These are phyloP conservation scores for Dichotomopilus funicola DNA, from an alignment of 2,329 filamentous ascomycete species.

Conservation along the genomic window DNA sequence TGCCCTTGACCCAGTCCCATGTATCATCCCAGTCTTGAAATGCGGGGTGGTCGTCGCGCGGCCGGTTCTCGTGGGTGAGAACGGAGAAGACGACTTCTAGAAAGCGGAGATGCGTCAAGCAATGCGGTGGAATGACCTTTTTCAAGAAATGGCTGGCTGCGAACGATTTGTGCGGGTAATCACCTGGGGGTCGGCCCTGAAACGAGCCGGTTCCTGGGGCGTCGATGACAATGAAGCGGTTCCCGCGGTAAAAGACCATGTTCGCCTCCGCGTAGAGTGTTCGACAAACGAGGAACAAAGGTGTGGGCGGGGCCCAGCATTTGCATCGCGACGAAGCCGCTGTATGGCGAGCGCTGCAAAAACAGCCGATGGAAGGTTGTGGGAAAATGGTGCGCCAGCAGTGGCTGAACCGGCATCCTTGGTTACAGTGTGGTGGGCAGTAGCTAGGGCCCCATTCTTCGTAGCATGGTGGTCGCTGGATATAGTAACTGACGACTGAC, in stretches of 20 bases:
- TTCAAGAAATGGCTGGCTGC: slow-evolving; percentile 4
- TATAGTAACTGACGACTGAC: neutral
- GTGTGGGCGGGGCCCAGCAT: slow-evolving; percentile 14
- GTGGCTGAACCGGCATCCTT: neutral
- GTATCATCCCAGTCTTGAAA: slow-evolving; percentile 2
- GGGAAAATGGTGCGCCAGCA: neutral
- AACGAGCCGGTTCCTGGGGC: neutral
- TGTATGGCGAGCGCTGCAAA: slow-evolving; percentile 11
- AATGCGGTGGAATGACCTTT: neutral
- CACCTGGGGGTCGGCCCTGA: neutral
- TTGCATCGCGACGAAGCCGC: slow-evolving; percentile 13
- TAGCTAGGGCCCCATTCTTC: neutral
- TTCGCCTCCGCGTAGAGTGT: slow-evolving; percentile 7
- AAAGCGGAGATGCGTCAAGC: neutral
- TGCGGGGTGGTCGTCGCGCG: slow-evolving; percentile 1
- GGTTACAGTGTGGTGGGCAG: neutral
- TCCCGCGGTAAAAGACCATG: slow-evolving; percentile 10
- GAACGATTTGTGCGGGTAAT: slow-evolving; percentile 1
- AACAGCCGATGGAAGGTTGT: slow-evolving; percentile 3
- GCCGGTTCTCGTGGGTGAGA: neutral
- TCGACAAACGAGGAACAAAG: slow-evolving; percentile 15
- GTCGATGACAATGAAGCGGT: slow-evolving; percentile 14
- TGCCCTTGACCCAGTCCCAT: neutral
- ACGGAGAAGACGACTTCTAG: slow-evolving; percentile 4
- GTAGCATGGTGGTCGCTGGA: neutral